These are phyloP conservation scores for Penicillium lividum DNA, from an alignment of 495 filamentous ascomycete species.

Conservation along the genomic window DNA sequence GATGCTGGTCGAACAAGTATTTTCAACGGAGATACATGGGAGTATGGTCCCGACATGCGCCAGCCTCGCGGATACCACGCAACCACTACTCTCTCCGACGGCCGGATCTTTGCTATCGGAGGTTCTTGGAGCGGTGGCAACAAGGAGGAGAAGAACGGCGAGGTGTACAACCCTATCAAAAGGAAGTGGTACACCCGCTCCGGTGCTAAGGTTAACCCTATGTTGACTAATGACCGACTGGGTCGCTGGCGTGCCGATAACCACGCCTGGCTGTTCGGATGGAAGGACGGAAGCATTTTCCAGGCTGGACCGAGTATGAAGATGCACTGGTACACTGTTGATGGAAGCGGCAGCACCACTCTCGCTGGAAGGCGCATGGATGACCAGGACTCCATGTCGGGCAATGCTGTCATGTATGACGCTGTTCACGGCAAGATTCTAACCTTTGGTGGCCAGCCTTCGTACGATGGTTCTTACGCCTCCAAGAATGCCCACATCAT, in stretches of 20 bases:
- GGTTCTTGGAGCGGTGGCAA: conserved; percentile 54
- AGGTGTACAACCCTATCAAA: conserved; percentile 49
- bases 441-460: conserved; percentile 48
- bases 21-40: conserved; percentile 42
- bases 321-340: conserved; percentile 51
- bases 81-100: conserved; percentile 52
- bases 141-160: conserved; percentile 50
- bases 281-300: conserved; percentile 54
- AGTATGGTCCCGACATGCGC: conserved; percentile 38
- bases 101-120: conserved; percentile 60
- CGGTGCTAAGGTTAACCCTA: conserved; percentile 40
- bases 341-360: conserved; percentile 37
- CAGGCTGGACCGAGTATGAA: conserved; percentile 53
- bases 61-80: conserved; percentile 60
- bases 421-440: conserved; percentile 56
- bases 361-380: conserved; percentile 33
- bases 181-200: conserved; percentile 41
- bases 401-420: conserved; percentile 58
- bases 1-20: conserved; percentile 47
- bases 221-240: conserved; percentile 51
- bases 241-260: conserved; percentile 31
- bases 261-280: conserved; percentile 59
- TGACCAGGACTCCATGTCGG: conserved; percentile 55
- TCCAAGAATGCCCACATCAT: conserved; percentile 49
- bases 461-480: conserved; percentile 45